phyloP scores from a whole-genome alignment of 257 asterid genomes.

The Solanum habrochaites region DNA sequence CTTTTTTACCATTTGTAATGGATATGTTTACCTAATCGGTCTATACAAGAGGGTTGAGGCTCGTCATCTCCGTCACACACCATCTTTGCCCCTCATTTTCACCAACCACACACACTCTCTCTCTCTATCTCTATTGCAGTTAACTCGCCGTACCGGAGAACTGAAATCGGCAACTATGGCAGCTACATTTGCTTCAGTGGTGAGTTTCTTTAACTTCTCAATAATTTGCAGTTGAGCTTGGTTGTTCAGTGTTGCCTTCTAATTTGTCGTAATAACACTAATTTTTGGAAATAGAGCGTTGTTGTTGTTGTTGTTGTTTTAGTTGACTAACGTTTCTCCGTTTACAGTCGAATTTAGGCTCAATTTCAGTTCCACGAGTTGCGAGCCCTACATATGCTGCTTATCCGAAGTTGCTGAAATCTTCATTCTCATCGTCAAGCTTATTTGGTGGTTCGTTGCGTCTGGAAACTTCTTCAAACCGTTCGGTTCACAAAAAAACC shows the following conservation, averaged over 20 bases:
- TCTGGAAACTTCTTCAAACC: constrained; percentile 13
- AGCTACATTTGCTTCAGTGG: constrained; percentile 45
- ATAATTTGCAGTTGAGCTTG: neutral
- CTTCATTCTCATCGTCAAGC: constrained; percentile 34
- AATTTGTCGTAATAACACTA: neutral
- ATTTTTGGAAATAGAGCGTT: neutral
- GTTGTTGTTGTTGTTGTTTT: neutral
- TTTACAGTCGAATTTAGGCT: constrained; percentile 50
- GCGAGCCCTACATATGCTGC: constrained; percentile 18
- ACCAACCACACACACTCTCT: neutral
- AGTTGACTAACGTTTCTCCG: neutral
- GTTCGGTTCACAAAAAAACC: constrained; percentile 8
- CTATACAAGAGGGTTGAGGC: neutral
- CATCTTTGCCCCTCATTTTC: neutral
- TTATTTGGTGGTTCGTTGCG: constrained; percentile 42
- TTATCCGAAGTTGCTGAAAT: constrained; percentile 14
- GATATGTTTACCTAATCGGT: neutral
- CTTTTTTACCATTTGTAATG: neutral
- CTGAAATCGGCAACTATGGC: constrained; percentile 31
- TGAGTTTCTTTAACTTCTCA: neutral
- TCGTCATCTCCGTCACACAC: constrained; percentile 39
- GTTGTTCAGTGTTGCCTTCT: neutral
- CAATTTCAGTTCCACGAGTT: constrained; percentile 37
- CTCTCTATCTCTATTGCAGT: neutral
- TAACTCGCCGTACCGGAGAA: neutral